Evolutionary conservation across 306 rosid genomes (phyloP).

Genomic region (Quercus agrifolia): DNA sequence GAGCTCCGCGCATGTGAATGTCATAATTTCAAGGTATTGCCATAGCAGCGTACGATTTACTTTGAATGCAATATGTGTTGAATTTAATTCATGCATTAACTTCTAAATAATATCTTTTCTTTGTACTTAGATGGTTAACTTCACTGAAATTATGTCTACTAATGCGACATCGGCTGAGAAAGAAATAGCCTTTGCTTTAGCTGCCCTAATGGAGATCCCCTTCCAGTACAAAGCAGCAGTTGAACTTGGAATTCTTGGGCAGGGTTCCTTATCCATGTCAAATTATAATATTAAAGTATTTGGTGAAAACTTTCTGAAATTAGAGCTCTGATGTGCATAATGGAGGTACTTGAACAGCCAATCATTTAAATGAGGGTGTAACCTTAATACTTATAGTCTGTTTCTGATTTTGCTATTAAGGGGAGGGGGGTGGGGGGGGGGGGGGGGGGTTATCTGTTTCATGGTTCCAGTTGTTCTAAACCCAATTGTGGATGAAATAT

Average conservation of each 20-base stretch:
- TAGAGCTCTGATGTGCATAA: too few species aligned
- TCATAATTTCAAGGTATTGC: slow-evolving; percentile 79
- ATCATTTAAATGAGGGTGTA: too few species aligned
- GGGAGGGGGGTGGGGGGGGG: too few species aligned
- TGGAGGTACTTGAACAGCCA: neutral
- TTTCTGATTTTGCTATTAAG: too few species aligned
- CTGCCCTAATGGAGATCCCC: slow-evolving; percentile 96
- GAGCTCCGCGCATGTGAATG: slow-evolving; percentile 64
- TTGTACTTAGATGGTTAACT: slow-evolving; percentile 69
- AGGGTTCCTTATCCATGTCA: neutral
- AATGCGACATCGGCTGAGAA: slow-evolving; percentile 37
- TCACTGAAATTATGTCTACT: slow-evolving; percentile 59
- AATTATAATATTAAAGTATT: too few species aligned
- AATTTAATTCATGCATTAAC: neutral
- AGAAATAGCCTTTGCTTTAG: slow-evolving; percentile 83
- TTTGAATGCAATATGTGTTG: neutral
- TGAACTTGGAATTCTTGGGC: slow-evolving; percentile 68
- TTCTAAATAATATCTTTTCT: neutral
- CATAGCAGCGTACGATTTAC: neutral
- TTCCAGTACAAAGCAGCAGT: slow-evolving; percentile 77
- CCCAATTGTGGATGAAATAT: too few species aligned
- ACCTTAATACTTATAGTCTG: too few species aligned
- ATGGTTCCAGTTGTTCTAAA: too few species aligned
- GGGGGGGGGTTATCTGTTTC: too few species aligned
- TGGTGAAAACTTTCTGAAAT: too few species aligned